These are phyloP conservation scores for Apostasia shenzhenica DNA, from an alignment of 106 monocot genomes.

Conservation along the genomic window DNA sequence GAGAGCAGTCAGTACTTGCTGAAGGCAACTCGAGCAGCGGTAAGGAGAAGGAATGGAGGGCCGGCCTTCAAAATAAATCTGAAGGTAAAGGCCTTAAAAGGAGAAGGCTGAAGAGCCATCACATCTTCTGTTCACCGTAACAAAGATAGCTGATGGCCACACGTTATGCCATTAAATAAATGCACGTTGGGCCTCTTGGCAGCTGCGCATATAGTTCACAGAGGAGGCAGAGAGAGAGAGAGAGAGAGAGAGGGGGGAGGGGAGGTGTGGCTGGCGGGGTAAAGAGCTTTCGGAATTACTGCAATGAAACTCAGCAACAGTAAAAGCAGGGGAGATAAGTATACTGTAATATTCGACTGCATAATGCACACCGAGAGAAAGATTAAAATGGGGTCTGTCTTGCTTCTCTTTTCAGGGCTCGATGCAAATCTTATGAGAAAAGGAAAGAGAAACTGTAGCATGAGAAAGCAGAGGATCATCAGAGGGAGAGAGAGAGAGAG, in stretches of 20 bases:
- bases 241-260: not conserved
- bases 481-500: not conserved
- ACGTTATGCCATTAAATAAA: not conserved
- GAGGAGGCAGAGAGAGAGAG: not conserved
- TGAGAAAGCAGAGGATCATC: not conserved
- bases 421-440: not conserved
- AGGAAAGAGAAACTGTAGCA: not conserved
- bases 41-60: not conserved
- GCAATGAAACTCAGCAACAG: no score
- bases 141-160: conserved; percentile 6
- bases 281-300: no score
- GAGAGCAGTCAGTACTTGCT: conserved; percentile 1
- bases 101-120: conserved; percentile 1
- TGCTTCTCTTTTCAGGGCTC: conserved; percentile 2
- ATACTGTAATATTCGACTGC: no score
- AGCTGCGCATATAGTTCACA: no score
- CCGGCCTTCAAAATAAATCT: conserved; percentile 11
- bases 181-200: not conserved
- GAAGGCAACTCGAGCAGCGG: not conserved
- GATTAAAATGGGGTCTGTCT: not conserved
- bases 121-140: conserved; percentile 1
- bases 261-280: no score
- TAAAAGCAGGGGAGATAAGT: no score
- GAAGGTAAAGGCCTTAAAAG: not conserved
- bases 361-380: no score